Percentiles rank a stretch among this genome's conserved stretches.
Conservation (phyloP, 2,329 filamentous ascomycete genomes). For the Cercospora sojina region DNA sequence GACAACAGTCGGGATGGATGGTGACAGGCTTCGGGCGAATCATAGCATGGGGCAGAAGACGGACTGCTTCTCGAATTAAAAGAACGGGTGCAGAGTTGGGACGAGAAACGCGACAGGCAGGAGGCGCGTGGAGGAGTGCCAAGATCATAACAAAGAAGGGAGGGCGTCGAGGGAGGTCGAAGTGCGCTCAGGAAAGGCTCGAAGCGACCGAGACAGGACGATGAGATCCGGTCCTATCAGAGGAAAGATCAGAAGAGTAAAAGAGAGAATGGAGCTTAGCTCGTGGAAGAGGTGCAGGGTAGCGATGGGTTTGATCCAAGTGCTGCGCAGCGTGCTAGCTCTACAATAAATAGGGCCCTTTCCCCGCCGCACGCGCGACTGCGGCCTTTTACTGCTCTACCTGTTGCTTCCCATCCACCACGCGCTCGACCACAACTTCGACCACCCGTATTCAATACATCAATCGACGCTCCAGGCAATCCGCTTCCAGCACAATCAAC, state of each 20-base stretch:
- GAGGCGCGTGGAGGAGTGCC: conserved; percentile 2
- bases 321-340: not conserved
- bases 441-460: conserved; percentile 6
- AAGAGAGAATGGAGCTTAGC: conserved; percentile 6
- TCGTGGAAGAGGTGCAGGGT: not conserved
- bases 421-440: not conserved
- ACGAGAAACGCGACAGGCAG: not conserved
- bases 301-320: conserved; percentile 3
- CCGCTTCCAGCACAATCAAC: conserved; percentile 20
- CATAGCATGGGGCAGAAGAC: not conserved
- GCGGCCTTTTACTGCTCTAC: not conserved
- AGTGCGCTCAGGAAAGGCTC: conserved; percentile 11
- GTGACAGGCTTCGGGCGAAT: not conserved
- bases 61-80: not conserved
- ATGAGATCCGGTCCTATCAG: not conserved
- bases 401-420: conserved; percentile 3
- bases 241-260: conserved; percentile 5
- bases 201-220: conserved; percentile 5
- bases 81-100: not conserved
- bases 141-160: conserved; percentile 8
- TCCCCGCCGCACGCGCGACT: not conserved
- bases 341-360: conserved; percentile 1
- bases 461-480: conserved; percentile 23
- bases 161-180: not conserved
- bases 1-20: not conserved